Percentiles rank a stretch among this genome's conserved stretches.
Evolutionary conservation across 177 flowering plant species (phyloP).

Genomic region (Tripterygium wilfordii): DNA sequence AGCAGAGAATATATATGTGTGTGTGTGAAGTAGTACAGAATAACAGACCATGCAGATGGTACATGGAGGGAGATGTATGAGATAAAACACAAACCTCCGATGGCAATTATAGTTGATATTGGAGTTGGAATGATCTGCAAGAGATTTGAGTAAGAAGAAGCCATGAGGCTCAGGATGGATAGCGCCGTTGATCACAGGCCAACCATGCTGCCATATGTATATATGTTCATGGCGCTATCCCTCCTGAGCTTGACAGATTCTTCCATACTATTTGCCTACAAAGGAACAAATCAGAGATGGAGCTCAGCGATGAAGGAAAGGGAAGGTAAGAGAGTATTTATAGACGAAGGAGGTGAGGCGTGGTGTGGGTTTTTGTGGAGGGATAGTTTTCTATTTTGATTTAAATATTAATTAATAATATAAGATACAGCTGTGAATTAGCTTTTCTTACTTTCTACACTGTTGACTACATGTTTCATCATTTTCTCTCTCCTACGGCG

Average conservation of each 20-base stretch:
- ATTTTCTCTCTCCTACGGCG: too few relatives aligned
- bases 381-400: conserved; percentile 13
- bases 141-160: conserved; percentile 25
- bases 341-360: too few relatives aligned
- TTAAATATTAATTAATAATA: background rate
- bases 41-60: too few relatives aligned
- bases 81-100: background rate
- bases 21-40: too few relatives aligned
- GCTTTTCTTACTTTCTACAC: conserved; percentile 6
- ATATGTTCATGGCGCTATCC: conserved; percentile 50
- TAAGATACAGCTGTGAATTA: background rate
- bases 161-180: conserved; percentile 51
- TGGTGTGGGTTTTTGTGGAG: conserved; percentile 13
- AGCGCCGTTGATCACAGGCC: conserved; percentile 29
- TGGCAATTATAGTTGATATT: background rate
- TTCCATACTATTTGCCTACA: conserved; percentile 20
- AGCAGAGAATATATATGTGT: too few relatives aligned
- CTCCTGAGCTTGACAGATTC: conserved; percentile 70
- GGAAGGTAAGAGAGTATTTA: conserved; percentile 20
- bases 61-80: too few relatives aligned
- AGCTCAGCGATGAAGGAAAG: conserved; percentile 2
- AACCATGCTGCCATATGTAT: too few relatives aligned
- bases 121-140: conserved; percentile 3
- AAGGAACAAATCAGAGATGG: background rate
- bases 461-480: conserved; percentile 24